Evolutionary conservation across 768 basidiomycete genomes (phyloP), one percentile per base, ranked within the genome.

Genomic region (Serendipita sp.): DNA sequence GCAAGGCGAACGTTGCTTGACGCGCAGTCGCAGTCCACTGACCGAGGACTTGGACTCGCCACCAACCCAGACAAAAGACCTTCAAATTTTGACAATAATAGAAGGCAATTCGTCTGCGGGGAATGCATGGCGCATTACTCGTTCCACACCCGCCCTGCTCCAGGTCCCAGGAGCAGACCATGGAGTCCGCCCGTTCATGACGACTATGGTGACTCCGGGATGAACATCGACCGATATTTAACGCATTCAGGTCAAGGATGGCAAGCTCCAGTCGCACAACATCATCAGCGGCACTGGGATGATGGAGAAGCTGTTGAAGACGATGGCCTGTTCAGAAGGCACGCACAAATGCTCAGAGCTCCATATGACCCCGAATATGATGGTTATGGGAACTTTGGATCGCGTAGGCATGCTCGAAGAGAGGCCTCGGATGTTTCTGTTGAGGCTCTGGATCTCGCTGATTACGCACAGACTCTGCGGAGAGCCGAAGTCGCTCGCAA

Each of bases 401-500:
- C 33, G 5, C 17, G 50, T 11, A 33, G 62, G 14, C 62, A 38
- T 5, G 50, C 30, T 13, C 44, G 53, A 38, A 67, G 79, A 64
- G 81, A 84, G 64, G 73, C 78, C 3, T 83, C 84, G 3, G 85
- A 86, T 63, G 78, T 76, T 28, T 85, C 83, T 62, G 78, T 86
- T 1, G 84, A 86, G 69, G 84, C 84, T 2, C 77, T 86, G 62
- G 85, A 88, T 72, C 76, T 88, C 24, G 84, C 84, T 33, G 85
- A 86, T 70, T 88, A 86, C 71, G 76, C 83, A 4, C 73, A 70
- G 64, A 81, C 80, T 20, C 74, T 84, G 24, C 72, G 75, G 42
- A 61, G 72, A 58, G 26, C 53, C 17, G 53, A 58, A 22, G 30
- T 28, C 4, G 53, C 53, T 31, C 4, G 53, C 33, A 44, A 64